phyloP scores from a whole-genome alignment of 768 basidiomycete genomes.

The Hydnum rufescens region DNA sequence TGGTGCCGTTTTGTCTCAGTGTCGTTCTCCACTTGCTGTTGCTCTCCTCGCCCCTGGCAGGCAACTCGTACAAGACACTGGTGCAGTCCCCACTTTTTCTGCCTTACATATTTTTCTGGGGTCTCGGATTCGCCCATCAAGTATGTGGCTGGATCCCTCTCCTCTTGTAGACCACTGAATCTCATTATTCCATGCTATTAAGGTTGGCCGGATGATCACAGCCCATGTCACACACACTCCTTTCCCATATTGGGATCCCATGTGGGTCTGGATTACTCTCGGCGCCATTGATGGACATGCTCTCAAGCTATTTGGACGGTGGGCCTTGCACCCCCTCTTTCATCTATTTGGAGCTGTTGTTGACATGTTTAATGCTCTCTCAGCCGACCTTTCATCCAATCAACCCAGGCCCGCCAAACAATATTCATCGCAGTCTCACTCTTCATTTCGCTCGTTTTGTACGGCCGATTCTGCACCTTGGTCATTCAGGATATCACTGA shows the following conservation, averaged over 20 bases:
- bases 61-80: slow-evolving; percentile 42
- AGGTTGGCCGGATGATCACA: slow-evolving; percentile 82
- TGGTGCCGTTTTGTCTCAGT: slow-evolving; percentile 63
- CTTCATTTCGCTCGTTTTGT: slow-evolving; percentile 43
- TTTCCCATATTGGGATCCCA: slow-evolving; percentile 75
- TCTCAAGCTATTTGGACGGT: slow-evolving; percentile 47
- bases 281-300: slow-evolving; percentile 73
- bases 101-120: slow-evolving; percentile 85
- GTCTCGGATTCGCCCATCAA: slow-evolving; percentile 61
- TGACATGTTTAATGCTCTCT: slow-evolving; percentile 6
- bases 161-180: neutral
- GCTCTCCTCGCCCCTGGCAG: slow-evolving; percentile 51
- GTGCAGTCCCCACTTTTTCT: slow-evolving; percentile 60
- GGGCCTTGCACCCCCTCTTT: slow-evolving; percentile 16
- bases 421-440: slow-evolving; percentile 59
- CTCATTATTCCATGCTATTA: slow-evolving; percentile 18
- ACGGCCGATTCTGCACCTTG: slow-evolving; percentile 58
- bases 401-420: slow-evolving; percentile 35
- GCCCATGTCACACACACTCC: slow-evolving; percentile 71
- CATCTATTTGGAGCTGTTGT: slow-evolving; percentile 4
- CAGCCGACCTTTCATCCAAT: slow-evolving; percentile 57
- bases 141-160: neutral
- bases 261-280: slow-evolving; percentile 66
- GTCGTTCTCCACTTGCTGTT: slow-evolving; percentile 57
- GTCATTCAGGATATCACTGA: slow-evolving; percentile 80